Conservation (phyloP, 176 grass and related monocot genomes). For the Aegilops sharonensis region DNA sequence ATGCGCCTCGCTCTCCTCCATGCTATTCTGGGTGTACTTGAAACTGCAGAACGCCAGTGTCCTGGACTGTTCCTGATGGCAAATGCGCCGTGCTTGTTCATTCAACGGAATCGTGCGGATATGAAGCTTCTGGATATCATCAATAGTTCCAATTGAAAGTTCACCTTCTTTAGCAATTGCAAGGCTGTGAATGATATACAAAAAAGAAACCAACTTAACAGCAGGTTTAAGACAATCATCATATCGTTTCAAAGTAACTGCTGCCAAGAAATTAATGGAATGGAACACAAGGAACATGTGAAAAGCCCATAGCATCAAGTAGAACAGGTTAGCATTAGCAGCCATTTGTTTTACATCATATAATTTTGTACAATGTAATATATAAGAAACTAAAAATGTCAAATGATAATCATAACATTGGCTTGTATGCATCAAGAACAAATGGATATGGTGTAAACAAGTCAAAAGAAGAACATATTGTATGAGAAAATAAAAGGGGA, state of each 20-base stretch:
- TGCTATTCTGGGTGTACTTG: constrained; percentile 43
- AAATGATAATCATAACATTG: neutral
- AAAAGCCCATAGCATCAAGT: neutral
- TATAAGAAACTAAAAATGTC: neutral
- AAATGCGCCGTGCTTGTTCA: constrained; percentile 84
- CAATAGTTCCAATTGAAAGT: constrained; percentile 87
- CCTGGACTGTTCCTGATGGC: constrained; percentile 82
- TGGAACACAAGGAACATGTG: neutral
- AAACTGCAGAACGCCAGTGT: constrained; percentile 80
- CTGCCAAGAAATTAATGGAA: neutral
- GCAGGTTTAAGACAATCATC: neutral
- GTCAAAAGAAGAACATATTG: neutral
- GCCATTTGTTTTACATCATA: neutral
- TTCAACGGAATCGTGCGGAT: constrained; percentile 83
- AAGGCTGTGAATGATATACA: constrained; percentile 49
- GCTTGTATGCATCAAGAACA: neutral
- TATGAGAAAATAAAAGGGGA: neutral
- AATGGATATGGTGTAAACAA: neutral
- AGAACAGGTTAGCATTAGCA: neutral
- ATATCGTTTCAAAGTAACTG: neutral
- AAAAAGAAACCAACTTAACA: constrained; percentile 15
- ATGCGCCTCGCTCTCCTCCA: constrained; percentile 78
- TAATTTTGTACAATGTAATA: neutral
- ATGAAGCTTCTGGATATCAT: constrained; percentile 92
- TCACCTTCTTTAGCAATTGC: constrained; percentile 97